phyloP scores from a whole-genome alignment of 345 rosid genomes.

The Raphanus sativus region DNA sequence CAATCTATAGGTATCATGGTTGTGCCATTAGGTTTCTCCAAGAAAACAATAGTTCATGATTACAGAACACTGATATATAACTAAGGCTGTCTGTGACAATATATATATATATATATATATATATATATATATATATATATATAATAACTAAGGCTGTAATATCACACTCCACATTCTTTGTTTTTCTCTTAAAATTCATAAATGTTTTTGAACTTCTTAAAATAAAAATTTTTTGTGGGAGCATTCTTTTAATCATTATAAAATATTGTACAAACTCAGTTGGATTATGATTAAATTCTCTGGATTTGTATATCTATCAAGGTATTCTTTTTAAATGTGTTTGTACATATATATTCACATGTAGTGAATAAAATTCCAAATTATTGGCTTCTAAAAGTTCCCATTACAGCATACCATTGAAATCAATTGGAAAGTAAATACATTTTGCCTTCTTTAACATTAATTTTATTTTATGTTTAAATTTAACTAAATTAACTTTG shows the following conservation, averaged over 20 bases:
- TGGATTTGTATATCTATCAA: no score
- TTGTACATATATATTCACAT: background rate
- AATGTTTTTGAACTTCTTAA: no score
- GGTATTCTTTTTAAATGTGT: background rate
- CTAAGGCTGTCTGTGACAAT: no score
- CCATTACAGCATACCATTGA: background rate
- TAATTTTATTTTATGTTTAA: no score
- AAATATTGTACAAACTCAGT: no score
- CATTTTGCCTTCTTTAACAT: no score
- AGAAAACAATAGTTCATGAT: constrained; percentile 27
- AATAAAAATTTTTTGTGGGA: no score
- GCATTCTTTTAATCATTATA: no score
- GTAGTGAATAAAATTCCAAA: background rate
- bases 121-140: no score
- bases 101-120: no score
- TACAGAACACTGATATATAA: constrained; percentile 27
- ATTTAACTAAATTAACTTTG: no score
- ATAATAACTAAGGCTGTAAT: constrained; percentile 14
- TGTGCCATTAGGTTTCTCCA: constrained; percentile 18
- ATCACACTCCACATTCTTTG: constrained; percentile 1
- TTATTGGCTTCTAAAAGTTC: background rate
- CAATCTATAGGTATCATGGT: constrained; percentile 16
- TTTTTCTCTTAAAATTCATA: background rate
- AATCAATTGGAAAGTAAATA: background rate
- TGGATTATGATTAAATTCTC: no score